Percentiles rank a stretch among this genome's conserved stretches.
These are phyloP conservation scores for Xanthoconium stramineum DNA, from an alignment of 768 basidiomycete genomes.

Conservation along the genomic window DNA sequence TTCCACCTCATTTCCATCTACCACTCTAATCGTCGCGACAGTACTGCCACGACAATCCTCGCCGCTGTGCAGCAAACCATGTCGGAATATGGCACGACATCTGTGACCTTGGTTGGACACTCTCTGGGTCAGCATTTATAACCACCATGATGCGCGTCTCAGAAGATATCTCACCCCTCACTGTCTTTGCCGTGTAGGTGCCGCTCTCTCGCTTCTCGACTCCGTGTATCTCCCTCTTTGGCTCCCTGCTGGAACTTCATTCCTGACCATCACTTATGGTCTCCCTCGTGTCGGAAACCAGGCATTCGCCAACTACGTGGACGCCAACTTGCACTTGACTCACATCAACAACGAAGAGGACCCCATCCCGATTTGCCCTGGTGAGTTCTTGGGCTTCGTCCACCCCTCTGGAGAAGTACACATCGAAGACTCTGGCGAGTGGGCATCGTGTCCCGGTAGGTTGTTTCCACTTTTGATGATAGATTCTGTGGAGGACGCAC, in stretches of 20 bases:
- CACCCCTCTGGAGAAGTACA: slow-evolving; percentile 44
- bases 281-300: slow-evolving; percentile 51
- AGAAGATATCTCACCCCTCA: not conserved
- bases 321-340: slow-evolving; percentile 42
- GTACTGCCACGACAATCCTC: slow-evolving; percentile 40
- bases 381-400: slow-evolving; percentile 36
- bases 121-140: slow-evolving; percentile 32
- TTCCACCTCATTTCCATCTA: not conserved
- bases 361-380: slow-evolving; percentile 35
- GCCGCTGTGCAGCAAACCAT: slow-evolving; percentile 44
- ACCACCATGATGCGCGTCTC: not conserved
- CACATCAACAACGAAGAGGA: slow-evolving; percentile 55
- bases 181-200: slow-evolving; percentile 21
- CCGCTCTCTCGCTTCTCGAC: slow-evolving; percentile 37
- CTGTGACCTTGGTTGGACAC: slow-evolving; percentile 46
- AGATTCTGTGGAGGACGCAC: not conserved
- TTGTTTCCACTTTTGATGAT: not conserved
- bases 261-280: slow-evolving; percentile 34
- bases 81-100: slow-evolving; percentile 30
- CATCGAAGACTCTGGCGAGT: slow-evolving; percentile 43
- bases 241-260: slow-evolving; percentile 30
- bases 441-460: slow-evolving; percentile 53
- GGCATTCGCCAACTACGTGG: slow-evolving; percentile 56
- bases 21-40: slow-evolving; percentile 9
- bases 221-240: slow-evolving; percentile 40